Evolutionary conservation across 192 early-diverging fungal genomes (phyloP).

Genomic region (Geranomyces michiganensis): DNA sequence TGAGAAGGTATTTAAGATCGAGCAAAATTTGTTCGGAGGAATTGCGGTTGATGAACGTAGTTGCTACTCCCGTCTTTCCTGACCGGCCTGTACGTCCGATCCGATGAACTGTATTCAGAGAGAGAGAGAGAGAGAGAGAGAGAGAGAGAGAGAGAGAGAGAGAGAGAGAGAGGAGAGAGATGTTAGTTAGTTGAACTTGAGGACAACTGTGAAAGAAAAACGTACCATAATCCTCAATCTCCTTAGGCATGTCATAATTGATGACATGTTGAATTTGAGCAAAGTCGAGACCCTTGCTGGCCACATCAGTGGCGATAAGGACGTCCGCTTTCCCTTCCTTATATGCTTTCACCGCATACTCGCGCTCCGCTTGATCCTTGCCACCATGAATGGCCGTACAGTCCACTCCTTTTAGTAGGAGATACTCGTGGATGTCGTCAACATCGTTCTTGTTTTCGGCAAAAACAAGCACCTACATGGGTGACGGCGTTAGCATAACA

Average conservation of each 20-base stretch:
- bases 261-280: constrained; percentile 96
- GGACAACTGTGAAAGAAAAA: too few species aligned
- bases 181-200: too few species aligned
- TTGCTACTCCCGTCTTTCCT: constrained; percentile 94
- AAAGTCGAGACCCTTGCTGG: constrained; percentile 96
- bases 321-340: constrained; percentile 93
- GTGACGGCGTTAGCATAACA: not conserved
- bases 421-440: constrained; percentile 97
- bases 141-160: not conserved
- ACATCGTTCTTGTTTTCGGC: constrained; percentile 99
- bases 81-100: constrained; percentile 97
- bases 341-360: constrained; percentile 91
- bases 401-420: constrained; percentile 93
- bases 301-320: constrained; percentile 95
- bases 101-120: constrained; percentile 83
- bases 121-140: not conserved
- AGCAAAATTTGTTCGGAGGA: constrained; percentile 92
- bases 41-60: constrained; percentile 92
- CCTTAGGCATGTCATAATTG: constrained; percentile 98
- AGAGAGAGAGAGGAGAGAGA: not conserved
- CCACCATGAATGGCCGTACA: constrained; percentile 94
- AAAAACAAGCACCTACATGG: constrained; percentile 80
- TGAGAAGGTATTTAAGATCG: constrained; percentile 90
- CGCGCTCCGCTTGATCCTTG: constrained; percentile 96
- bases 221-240: constrained; percentile 97